phyloP scores from a whole-genome alignment of 2,329 filamentous ascomycete species.

The Aspergillus japonicus region DNA sequence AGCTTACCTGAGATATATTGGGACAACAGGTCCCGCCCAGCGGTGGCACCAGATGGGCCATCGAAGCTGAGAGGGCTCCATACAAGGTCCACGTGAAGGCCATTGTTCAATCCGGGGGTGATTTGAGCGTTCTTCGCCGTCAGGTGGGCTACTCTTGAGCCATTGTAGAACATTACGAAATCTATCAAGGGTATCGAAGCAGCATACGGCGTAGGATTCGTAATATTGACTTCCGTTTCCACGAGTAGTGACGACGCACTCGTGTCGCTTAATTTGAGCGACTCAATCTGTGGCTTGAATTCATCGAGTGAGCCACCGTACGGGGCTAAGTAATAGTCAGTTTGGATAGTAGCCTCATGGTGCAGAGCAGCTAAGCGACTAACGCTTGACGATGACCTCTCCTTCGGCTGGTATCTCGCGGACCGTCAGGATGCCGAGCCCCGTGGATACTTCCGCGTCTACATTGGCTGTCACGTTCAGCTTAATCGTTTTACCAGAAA shows the following conservation, averaged over 20 bases:
- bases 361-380: conserved; percentile 49
- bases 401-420: conserved; percentile 82
- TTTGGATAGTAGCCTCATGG: conserved; percentile 24
- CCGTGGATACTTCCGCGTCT: conserved; percentile 77
- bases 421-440: conserved; percentile 75
- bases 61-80: conserved; percentile 70
- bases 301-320: conserved; percentile 53
- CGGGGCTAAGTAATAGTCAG: conserved; percentile 52
- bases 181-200: conserved; percentile 78
- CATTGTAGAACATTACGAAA: conserved; percentile 72
- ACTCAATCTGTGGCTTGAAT: conserved; percentile 64
- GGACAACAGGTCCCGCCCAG: conserved; percentile 73
- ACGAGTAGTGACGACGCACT: conserved; percentile 69
- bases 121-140: conserved; percentile 65
- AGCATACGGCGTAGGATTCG: conserved; percentile 85
- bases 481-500: conserved; percentile 67
- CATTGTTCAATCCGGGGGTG: conserved; percentile 67
- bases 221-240: conserved; percentile 73
- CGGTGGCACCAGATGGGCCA: conserved; percentile 59
- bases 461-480: conserved; percentile 76
- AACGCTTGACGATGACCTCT: conserved; percentile 88
- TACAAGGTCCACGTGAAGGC: conserved; percentile 64
- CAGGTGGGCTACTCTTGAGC: conserved; percentile 71
- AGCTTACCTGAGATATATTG: conserved; percentile 75
- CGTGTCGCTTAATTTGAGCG: conserved; percentile 71